phyloP scores from a whole-genome alignment of 2,329 filamentous ascomycete species.

The Penicillium griseofulvum region DNA sequence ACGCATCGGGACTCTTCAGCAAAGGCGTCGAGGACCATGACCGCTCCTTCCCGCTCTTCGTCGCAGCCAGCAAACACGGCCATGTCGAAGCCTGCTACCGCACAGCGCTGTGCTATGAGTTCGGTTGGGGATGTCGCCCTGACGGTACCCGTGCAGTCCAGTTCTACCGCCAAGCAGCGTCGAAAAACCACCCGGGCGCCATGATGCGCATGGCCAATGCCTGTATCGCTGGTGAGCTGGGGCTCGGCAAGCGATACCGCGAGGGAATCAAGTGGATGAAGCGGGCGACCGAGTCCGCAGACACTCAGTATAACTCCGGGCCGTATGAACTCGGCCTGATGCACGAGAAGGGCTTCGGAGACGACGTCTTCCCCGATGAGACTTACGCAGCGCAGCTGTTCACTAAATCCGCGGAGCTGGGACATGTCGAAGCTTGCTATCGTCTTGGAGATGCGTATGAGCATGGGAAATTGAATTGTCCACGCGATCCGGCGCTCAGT shows the following conservation, averaged over 20 bases:
- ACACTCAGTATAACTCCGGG: constrained; percentile 85
- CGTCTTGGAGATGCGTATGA: constrained; percentile 96
- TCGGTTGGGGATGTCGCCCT: constrained; percentile 91
- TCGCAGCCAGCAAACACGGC: constrained; percentile 91
- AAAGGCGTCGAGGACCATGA: constrained; percentile 92
- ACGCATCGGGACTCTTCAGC: constrained; percentile 88
- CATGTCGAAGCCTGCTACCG: constrained; percentile 96
- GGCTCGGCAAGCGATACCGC: constrained; percentile 74
- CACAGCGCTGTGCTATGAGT: constrained; percentile 92
- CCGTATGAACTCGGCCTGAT: constrained; percentile 86
- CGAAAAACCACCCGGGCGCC: constrained; percentile 91
- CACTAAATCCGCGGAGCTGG: constrained; percentile 88
- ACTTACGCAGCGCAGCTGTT: constrained; percentile 90
- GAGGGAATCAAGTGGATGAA: constrained; percentile 98
- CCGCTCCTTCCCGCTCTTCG: constrained; percentile 86
- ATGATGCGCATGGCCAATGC: constrained; percentile 90
- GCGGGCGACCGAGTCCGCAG: constrained; percentile 83
- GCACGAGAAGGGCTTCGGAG: constrained; percentile 90
- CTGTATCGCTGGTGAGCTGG: constrained; percentile 85
- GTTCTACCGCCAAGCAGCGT: constrained; percentile 84
- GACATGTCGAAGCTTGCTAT: constrained; percentile 80
- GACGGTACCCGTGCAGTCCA: constrained; percentile 90
- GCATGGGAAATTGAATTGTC: constrained; percentile 82
- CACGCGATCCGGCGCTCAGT: constrained; percentile 84
- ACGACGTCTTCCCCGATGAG: constrained; percentile 89